Conservation (phyloP, 2,329 filamentous ascomycete species). For the Apiospora saccharicola region DNA sequence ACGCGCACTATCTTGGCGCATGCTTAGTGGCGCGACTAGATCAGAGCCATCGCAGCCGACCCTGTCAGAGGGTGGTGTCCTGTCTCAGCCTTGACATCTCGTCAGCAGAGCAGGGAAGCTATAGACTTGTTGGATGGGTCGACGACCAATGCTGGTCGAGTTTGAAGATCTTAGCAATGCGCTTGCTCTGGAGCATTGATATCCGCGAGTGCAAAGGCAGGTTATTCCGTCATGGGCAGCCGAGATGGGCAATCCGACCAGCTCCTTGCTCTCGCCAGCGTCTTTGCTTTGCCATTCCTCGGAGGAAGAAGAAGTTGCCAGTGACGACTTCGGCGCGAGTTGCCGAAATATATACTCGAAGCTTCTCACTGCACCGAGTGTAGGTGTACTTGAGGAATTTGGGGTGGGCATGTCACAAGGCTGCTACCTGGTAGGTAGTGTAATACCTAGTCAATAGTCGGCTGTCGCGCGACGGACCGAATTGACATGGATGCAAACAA, state of each 20-base stretch:
- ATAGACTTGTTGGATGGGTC: conserved; percentile 11
- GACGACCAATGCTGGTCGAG: neutral
- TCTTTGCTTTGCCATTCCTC: neutral
- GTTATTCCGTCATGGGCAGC: neutral
- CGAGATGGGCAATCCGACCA: neutral
- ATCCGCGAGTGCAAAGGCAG: conserved; percentile 1
- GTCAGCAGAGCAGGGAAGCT: conserved; percentile 20
- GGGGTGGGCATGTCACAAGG: conserved; percentile 17
- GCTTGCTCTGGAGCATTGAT: conserved; percentile 7
- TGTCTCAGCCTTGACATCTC: conserved; percentile 22
- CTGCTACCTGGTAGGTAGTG: neutral
- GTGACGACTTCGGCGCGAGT: neutral
- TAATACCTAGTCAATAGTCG: conserved; percentile 9
- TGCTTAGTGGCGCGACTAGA: conserved; percentile 22
- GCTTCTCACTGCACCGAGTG: neutral
- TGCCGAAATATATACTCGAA: neutral
- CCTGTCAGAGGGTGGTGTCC: conserved; percentile 4
- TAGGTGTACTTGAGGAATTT: neutral
- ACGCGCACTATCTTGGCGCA: conserved; percentile 11
- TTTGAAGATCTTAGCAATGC: neutral
- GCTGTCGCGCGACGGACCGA: conserved; percentile 14
- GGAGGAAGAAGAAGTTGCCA: neutral
- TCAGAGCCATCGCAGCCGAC: conserved; percentile 7
- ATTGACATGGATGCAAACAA: neutral
- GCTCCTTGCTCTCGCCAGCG: neutral